Conservation (phyloP, 2,329 filamentous ascomycete species). For the Ophiostoma sp. region DNA sequence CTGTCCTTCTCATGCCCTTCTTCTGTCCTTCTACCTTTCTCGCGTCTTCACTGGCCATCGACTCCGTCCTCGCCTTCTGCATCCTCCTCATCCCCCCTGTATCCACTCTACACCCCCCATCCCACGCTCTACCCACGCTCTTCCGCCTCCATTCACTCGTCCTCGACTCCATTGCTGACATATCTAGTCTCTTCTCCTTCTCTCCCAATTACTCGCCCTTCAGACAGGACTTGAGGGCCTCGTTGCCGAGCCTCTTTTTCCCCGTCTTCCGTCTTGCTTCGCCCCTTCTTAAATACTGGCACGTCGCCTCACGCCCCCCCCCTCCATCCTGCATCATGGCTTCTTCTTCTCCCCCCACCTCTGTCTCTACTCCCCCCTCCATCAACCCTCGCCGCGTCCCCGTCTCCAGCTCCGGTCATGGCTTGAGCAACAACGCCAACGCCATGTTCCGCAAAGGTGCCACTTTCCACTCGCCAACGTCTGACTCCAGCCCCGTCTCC, state of each 20-base stretch:
- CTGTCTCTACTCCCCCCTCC: conserved; percentile 1
- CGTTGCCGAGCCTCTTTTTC: background rate
- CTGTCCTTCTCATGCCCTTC: too few species aligned
- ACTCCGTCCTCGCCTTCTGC: background rate
- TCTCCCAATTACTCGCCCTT: background rate
- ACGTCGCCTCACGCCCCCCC: conserved; percentile 12
- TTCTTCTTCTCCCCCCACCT: conserved; percentile 27
- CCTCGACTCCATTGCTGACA: background rate
- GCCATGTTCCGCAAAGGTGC: conserved; percentile 63
- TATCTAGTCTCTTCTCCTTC: background rate
- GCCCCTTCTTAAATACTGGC: background rate
- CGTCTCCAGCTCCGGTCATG: conserved; percentile 42
- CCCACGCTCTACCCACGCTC: background rate
- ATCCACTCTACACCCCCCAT: background rate
- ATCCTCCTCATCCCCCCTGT: background rate
- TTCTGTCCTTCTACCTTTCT: background rate
- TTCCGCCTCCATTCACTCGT: background rate
- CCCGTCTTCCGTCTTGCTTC: background rate
- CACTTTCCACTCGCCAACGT: conserved; percentile 55
- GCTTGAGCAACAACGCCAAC: conserved; percentile 48
- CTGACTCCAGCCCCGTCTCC: conserved; percentile 25
- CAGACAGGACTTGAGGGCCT: background rate
- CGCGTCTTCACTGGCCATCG: too few species aligned
- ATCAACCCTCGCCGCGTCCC: conserved; percentile 39
- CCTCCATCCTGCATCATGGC: conserved; percentile 21